Percentiles rank a stretch among this genome's conserved stretches.
These are phyloP conservation scores for Lipomyces chichibuensis DNA, from an alignment of 805 yeast species.

Conservation along the genomic window DNA sequence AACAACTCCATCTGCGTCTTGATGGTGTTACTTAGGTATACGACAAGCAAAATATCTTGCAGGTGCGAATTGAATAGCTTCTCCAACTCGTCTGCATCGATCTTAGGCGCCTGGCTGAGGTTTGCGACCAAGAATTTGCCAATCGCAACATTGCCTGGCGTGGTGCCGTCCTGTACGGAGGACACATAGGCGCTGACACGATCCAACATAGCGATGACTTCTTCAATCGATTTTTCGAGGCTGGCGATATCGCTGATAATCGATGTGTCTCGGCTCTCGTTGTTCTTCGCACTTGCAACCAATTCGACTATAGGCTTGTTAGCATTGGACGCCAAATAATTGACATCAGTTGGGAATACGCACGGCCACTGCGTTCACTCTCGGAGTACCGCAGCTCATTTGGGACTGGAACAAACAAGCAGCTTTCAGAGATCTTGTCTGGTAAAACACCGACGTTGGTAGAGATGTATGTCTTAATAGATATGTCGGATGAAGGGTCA, in stretches of 20 bases:
- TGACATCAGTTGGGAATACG: conserved; percentile 39
- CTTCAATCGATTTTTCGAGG: conserved; percentile 45
- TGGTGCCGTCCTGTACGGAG: conserved; percentile 34
- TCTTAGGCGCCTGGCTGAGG: conserved; percentile 46
- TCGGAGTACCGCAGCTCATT: conserved; percentile 60
- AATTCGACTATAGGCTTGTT: conserved; percentile 42
- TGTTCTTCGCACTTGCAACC: conserved; percentile 44
- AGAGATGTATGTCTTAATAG: conserved; percentile 75
- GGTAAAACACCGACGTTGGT: conserved; percentile 65
- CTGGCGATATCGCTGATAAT: conserved; percentile 43
- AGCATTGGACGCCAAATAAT: not conserved
- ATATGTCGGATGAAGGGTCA: conserved; percentile 53
- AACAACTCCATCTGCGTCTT: conserved; percentile 60
- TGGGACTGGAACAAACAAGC: conserved; percentile 77
- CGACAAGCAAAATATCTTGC: conserved; percentile 80
- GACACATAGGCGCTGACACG: conserved; percentile 46
- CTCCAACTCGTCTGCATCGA: conserved; percentile 57
- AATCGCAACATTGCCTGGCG: conserved; percentile 49
- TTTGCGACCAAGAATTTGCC: conserved; percentile 66
- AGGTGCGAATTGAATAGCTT: conserved; percentile 68
- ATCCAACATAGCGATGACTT: conserved; percentile 47
- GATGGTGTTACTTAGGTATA: conserved; percentile 78
- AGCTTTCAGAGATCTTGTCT: conserved; percentile 46
- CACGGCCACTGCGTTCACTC: conserved; percentile 63
- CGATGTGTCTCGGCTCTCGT: conserved; percentile 42